Percentiles rank a stretch among this genome's conserved stretches.
These are phyloP conservation scores for Eucalyptus tenuipes DNA, from an alignment of 345 rosid genomes.

Conservation along the genomic window DNA sequence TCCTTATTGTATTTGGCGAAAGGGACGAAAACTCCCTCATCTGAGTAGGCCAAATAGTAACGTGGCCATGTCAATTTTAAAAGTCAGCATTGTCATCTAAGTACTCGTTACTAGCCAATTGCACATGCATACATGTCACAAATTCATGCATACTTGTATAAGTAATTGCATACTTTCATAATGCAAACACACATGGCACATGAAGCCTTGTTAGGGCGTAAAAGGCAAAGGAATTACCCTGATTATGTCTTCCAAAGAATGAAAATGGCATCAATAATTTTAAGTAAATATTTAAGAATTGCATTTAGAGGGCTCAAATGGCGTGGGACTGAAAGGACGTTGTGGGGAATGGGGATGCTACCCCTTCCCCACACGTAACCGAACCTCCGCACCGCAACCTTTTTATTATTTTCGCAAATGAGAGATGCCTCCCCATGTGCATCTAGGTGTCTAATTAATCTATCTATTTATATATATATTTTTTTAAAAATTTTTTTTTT, in stretches of 20 bases:
- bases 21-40: background rate
- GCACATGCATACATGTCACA: background rate
- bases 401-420: too few relatives aligned
- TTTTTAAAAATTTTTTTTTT: too few relatives aligned
- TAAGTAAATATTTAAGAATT: background rate
- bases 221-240: background rate
- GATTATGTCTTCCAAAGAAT: background rate
- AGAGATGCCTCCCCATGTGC: background rate
- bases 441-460: background rate
- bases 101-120: rapidly evolving
- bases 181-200: too few relatives aligned
- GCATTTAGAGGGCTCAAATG: background rate
- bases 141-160: background rate
- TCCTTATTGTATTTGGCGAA: background rate
- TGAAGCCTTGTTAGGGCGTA: background rate
- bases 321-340: background rate
- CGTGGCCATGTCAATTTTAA: background rate
- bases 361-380: background rate
- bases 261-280: background rate
- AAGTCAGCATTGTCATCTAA: background rate
- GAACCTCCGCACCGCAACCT: background rate
- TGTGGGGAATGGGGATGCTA: background rate
- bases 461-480: too few relatives aligned
- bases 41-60: background rate
- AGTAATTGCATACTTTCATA: background rate